These are phyloP conservation scores for Saturnispora dispora DNA, from an alignment of 805 yeast species.

Conservation along the genomic window DNA sequence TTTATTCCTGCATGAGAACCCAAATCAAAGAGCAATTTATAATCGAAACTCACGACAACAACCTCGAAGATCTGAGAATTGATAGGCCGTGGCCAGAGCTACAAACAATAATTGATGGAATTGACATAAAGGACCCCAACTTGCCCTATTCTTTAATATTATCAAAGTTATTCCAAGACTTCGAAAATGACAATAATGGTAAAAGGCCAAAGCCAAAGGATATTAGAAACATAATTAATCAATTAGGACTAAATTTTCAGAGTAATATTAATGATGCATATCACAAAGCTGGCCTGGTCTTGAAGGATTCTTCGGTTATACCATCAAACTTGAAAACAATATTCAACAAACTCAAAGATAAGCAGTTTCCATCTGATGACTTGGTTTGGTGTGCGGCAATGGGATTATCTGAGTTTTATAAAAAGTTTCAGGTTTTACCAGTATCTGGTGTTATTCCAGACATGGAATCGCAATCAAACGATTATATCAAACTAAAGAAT, in stretches of 20 bases:
- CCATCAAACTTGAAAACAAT: constrained; percentile 22
- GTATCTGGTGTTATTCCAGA: constrained; percentile 73
- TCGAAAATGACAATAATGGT: constrained; percentile 21
- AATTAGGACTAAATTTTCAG: constrained; percentile 23
- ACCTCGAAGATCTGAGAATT: constrained; percentile 56
- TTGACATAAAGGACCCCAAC: constrained; percentile 41
- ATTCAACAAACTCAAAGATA: constrained; percentile 16
- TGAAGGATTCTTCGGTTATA: constrained; percentile 29
- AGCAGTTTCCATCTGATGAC: constrained; percentile 16
- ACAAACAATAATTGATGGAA: constrained; percentile 36
- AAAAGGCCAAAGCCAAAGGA: constrained; percentile 16
- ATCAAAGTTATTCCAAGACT: constrained; percentile 41
- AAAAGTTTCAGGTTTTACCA: constrained; percentile 42
- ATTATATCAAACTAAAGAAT: constrained; percentile 48
- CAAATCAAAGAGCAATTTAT: constrained; percentile 52
- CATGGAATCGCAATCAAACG: constrained; percentile 70
- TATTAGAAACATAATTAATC: constrained; percentile 14
- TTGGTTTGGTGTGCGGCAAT: constrained; percentile 55
- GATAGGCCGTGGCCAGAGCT: constrained; percentile 68
- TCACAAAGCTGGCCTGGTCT: constrained; percentile 37
- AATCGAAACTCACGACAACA: constrained; percentile 60
- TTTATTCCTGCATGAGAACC: constrained; percentile 52
- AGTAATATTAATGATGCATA: constrained; percentile 27
- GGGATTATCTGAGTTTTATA: constrained; percentile 47
- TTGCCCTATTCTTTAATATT: constrained; percentile 63